Percentiles rank a stretch among this genome's conserved stretches.
phyloP scores from a whole-genome alignment of 2,329 filamentous ascomycete species.

The Ophiostoma fasciatum region DNA sequence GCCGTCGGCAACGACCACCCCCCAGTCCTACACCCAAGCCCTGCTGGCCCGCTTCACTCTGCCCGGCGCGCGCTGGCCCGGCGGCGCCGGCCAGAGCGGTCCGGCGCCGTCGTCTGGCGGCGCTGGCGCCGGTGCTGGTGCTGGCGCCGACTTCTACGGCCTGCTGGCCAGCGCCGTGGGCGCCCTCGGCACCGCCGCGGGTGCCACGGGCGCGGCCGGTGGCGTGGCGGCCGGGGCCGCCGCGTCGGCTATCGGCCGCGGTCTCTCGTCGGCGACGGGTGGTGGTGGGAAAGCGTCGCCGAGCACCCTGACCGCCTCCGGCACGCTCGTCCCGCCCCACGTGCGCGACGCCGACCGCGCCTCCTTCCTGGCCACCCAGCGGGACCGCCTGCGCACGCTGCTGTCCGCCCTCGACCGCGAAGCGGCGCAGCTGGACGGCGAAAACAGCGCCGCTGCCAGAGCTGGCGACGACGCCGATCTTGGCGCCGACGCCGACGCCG shows the following conservation, averaged over 20 bases:
- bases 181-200: slow-evolving; percentile 30
- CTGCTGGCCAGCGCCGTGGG: slow-evolving; percentile 62
- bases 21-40: slow-evolving; percentile 56
- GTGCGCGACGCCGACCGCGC: slow-evolving; percentile 54
- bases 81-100: too few relatives aligned
- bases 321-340: slow-evolving; percentile 54
- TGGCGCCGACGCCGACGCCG: too few relatives aligned
- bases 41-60: slow-evolving; percentile 79
- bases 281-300: too few relatives aligned
- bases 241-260: too few relatives aligned
- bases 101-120: too few relatives aligned
- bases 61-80: slow-evolving; percentile 48
- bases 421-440: slow-evolving; percentile 40
- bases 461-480: neutral
- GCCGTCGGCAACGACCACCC: slow-evolving; percentile 9
- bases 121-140: neutral
- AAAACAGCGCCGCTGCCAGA: too few relatives aligned
- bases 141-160: slow-evolving; percentile 53
- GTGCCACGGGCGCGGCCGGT: slow-evolving; percentile 12
- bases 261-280: too few relatives aligned
- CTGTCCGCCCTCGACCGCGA: slow-evolving; percentile 69
- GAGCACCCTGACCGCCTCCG: slow-evolving; percentile 25
- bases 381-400: slow-evolving; percentile 59
- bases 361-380: slow-evolving; percentile 62
- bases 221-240: slow-evolving; percentile 16